phyloP scores from a whole-genome alignment of 2,329 filamentous ascomycete species.

The Herpotrichia juniperi region DNA sequence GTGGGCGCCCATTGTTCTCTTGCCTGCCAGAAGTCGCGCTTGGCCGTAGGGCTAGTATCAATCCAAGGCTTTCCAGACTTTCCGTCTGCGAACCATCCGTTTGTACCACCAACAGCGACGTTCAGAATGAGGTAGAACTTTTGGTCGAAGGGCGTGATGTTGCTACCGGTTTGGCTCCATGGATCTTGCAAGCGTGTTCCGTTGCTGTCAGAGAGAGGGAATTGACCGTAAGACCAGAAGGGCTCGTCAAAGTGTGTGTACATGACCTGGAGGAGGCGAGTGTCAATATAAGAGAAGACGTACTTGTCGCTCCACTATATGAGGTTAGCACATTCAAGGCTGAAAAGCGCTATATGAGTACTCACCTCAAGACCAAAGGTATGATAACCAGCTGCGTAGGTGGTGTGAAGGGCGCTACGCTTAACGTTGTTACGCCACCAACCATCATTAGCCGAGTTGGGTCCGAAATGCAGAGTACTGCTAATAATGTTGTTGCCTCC shows the following conservation, averaged over 20 bases:
- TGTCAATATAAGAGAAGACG: constrained; percentile 85
- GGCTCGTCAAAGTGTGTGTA: constrained; percentile 74
- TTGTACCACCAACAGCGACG: constrained; percentile 76
- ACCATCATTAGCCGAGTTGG: constrained; percentile 71
- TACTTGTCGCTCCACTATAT: constrained; percentile 79
- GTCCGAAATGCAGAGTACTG: constrained; percentile 83
- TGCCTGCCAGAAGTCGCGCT: constrained; percentile 77
- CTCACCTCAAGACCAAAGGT: constrained; percentile 73
- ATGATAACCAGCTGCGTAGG: constrained; percentile 72
- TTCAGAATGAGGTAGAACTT: constrained; percentile 79
- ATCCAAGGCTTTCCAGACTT: constrained; percentile 79
- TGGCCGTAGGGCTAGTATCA: constrained; percentile 69
- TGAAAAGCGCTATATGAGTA: not conserved
- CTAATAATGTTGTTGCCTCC: constrained; percentile 83
- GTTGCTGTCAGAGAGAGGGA: constrained; percentile 68
- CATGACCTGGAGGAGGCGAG: constrained; percentile 77
- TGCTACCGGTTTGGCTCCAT: constrained; percentile 66
- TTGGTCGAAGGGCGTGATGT: constrained; percentile 76
- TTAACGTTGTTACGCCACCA: constrained; percentile 88
- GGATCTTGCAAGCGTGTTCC: constrained; percentile 68
- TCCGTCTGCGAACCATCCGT: constrained; percentile 83
- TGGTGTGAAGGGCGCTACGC: constrained; percentile 74
- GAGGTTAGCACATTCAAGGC: constrained; percentile 9
- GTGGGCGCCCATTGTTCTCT: constrained; percentile 71
- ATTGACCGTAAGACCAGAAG: constrained; percentile 72